Percentiles rank a stretch among this genome's conserved stretches.
phyloP scores from a whole-genome alignment of 805 yeast genomes.

The Monosporozyma siamensis region DNA sequence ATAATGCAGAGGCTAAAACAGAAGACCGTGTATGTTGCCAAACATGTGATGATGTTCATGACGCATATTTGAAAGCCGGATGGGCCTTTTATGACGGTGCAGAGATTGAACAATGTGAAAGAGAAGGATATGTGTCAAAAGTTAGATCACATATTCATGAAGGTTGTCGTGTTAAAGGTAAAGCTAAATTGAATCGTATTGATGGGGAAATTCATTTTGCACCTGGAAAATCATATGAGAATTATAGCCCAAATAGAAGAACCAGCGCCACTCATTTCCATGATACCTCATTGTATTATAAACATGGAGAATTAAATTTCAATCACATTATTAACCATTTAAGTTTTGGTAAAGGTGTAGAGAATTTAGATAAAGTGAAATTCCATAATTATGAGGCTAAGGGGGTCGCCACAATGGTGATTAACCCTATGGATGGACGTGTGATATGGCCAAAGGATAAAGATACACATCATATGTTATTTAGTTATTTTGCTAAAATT shows the following conservation, averaged over 20 bases:
- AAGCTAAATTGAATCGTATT: slow-evolving; percentile 70
- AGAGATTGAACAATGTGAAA: slow-evolving; percentile 82
- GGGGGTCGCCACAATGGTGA: slow-evolving; percentile 26
- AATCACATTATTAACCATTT: slow-evolving; percentile 72
- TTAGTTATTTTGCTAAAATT: slow-evolving; percentile 75
- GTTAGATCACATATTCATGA: slow-evolving; percentile 54
- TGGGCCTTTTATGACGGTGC: slow-evolving; percentile 92
- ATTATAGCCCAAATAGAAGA: slow-evolving; percentile 8
- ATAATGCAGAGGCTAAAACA: slow-evolving; percentile 32
- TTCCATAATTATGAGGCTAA: not conserved
- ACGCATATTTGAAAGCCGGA: slow-evolving; percentile 63
- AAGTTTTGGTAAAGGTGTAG: slow-evolving; percentile 53
- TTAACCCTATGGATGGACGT: slow-evolving; percentile 61
- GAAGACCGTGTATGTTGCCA: slow-evolving; percentile 63
- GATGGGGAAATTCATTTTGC: slow-evolving; percentile 93
- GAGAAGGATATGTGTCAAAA: slow-evolving; percentile 69
- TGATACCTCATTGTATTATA: slow-evolving; percentile 65
- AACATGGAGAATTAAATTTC: slow-evolving; percentile 56
- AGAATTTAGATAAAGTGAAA: slow-evolving; percentile 1
- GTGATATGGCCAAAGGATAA: slow-evolving; percentile 21
- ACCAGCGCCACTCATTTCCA: slow-evolving; percentile 52
- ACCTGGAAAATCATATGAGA: slow-evolving; percentile 73
- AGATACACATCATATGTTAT: slow-evolving; percentile 50
- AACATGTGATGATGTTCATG: slow-evolving; percentile 69
- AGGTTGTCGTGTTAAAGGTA: slow-evolving; percentile 84